These are phyloP conservation scores for Pinus taeda DNA, from an alignment of 75 land plant genomes.

Conservation along the genomic window DNA sequence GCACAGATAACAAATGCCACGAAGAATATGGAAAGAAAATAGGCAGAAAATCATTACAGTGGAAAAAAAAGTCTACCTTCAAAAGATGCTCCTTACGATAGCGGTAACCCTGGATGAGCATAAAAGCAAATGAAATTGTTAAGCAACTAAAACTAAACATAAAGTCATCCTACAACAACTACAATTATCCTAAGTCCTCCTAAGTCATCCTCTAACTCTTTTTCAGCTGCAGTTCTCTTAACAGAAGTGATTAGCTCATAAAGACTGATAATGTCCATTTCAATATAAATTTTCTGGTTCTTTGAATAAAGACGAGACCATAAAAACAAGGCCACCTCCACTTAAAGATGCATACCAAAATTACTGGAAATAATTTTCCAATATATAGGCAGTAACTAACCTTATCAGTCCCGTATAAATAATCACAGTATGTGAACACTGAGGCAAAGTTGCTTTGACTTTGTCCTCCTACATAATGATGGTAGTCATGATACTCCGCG, in stretches of 20 bases:
- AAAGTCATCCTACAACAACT: background rate
- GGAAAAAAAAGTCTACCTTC: conserved; percentile 19
- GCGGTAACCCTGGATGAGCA: conserved; percentile 25
- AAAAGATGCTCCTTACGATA: conserved; percentile 25
- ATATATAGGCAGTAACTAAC: conserved; percentile 25
- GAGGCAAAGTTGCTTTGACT: conserved; percentile 98
- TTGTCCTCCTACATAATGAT: conserved; percentile 92
- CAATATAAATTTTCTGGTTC: background rate
- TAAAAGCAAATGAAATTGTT: background rate
- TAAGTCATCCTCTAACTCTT: background rate
- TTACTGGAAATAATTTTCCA: background rate
- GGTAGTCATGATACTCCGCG: conserved; percentile 95
- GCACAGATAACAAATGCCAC: too few species aligned
- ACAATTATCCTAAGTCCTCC: too few species aligned
- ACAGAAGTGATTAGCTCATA: background rate
- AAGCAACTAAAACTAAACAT: background rate
- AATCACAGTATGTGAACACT: conserved; percentile 93
- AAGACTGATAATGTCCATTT: background rate
- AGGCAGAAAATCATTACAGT: background rate
- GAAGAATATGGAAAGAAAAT: too few species aligned
- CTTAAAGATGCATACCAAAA: too few species aligned
- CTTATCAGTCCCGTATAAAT: conserved; percentile 93
- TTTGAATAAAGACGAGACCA: background rate
- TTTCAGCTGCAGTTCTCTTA: conserved; percentile 2
- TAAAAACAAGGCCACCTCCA: background rate